Percentiles rank a stretch among this genome's conserved stretches.
These are phyloP conservation scores for Musa troglodytarum DNA, from an alignment of 176 grass and related monocot genomes.

Conservation along the genomic window DNA sequence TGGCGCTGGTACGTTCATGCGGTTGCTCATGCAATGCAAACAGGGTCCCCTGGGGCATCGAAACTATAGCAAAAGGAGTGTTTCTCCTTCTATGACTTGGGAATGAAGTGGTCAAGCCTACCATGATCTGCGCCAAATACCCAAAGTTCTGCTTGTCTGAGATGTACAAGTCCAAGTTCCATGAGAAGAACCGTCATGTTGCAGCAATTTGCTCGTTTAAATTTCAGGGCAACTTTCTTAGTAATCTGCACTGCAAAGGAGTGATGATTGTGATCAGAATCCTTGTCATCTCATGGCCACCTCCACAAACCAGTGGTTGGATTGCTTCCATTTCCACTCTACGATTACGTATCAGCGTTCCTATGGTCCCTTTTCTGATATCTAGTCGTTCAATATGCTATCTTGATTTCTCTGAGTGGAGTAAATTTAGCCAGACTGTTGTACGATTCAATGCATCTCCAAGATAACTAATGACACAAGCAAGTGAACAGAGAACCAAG, in stretches of 20 bases:
- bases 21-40: not conserved
- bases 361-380: not conserved
- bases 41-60: not conserved
- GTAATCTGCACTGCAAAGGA: not conserved
- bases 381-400: not conserved
- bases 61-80: slow-evolving; percentile 11
- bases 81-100: slow-evolving; percentile 7
- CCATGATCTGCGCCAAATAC: not conserved
- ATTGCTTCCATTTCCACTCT: not conserved
- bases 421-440: not conserved
- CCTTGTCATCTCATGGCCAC: not conserved
- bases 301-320: not conserved
- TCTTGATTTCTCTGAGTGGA: not conserved
- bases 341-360: not conserved
- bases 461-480: not conserved
- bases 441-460: not conserved
- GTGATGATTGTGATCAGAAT: not conserved
- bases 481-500: not conserved
- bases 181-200: not conserved
- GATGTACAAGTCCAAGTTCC: slow-evolving; percentile 5
- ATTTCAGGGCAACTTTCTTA: not conserved
- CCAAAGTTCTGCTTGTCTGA: not conserved
- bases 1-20: too few species aligned
- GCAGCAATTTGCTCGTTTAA: too few species aligned
- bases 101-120: not conserved